These are phyloP conservation scores for Lentinula sp. DNA, from an alignment of 768 basidiomycete genomes.

Conservation along the genomic window DNA sequence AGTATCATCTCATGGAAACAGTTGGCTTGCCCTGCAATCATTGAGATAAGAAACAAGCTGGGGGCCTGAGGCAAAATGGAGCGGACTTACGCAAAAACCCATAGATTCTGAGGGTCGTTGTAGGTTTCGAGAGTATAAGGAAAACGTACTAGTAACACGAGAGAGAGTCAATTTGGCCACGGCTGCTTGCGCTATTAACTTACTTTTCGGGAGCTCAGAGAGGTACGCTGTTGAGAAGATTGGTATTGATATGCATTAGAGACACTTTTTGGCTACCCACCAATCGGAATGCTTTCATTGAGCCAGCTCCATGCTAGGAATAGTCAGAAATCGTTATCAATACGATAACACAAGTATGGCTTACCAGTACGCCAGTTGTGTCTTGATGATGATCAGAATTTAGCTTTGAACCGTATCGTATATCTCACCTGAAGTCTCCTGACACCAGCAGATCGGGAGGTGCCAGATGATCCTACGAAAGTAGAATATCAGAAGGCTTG, in stretches of 20 bases:
- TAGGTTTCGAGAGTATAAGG: conserved; percentile 57
- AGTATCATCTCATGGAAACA: neutral
- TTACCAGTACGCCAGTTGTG: conserved; percentile 45
- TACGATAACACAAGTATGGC: neutral
- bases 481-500: neutral
- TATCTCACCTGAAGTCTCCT: conserved; percentile 34
- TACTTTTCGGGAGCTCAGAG: conserved; percentile 33
- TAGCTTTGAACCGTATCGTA: neutral
- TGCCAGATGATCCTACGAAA: conserved; percentile 31
- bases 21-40: neutral
- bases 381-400: conserved; percentile 12
- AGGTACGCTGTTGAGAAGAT: conserved; percentile 27
- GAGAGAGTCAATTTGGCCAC: neutral
- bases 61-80: neutral
- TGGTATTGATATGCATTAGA: neutral
- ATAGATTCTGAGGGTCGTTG: conserved; percentile 57
- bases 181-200: conserved; percentile 5
- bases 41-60: neutral
- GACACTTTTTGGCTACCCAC: neutral
- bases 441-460: conserved; percentile 39
- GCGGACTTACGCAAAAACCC: conserved; percentile 45
- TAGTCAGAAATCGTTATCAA: neutral
- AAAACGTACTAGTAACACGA: conserved; percentile 40
- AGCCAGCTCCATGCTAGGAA: conserved; percentile 36
- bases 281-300: conserved; percentile 26